Percentiles rank a stretch among this genome's conserved stretches.
phyloP scores from a whole-genome alignment of 2,329 filamentous ascomycete genomes.

The Nothophoma quercina region DNA sequence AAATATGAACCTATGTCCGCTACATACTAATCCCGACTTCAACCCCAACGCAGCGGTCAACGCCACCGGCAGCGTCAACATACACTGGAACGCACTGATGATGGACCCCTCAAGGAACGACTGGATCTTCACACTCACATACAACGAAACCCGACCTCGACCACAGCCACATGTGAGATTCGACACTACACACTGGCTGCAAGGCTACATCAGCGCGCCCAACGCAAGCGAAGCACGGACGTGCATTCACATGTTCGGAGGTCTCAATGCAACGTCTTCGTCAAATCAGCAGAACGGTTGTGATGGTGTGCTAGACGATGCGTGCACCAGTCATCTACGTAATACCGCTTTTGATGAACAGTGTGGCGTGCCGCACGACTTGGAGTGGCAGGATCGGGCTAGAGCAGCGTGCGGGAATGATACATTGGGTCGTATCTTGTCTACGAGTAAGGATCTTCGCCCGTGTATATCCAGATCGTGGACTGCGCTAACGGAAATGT shows the following conservation, averaged over 20 bases:
- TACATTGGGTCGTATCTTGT: not conserved
- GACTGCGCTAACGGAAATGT: not conserved
- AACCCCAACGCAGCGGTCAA: slow-evolving; percentile 4
- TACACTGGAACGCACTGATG: slow-evolving; percentile 18
- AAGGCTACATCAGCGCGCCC: slow-evolving; percentile 4
- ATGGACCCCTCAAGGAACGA: slow-evolving; percentile 16
- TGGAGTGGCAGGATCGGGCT: too few relatives aligned
- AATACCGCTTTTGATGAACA: not conserved
- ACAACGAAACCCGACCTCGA: slow-evolving; percentile 4
- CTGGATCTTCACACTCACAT: slow-evolving; percentile 12
- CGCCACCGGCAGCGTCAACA: slow-evolving; percentile 10
- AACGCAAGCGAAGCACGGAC: slow-evolving; percentile 2
- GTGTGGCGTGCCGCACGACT: too few relatives aligned
- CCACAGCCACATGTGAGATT: not conserved
- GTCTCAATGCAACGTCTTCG: slow-evolving; percentile 6
- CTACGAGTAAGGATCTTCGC: not conserved
- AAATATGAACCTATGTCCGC: not conserved
- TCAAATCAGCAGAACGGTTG: slow-evolving; percentile 5
- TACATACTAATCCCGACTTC: too few relatives aligned
- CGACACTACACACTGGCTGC: not conserved
- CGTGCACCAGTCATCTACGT: not conserved
- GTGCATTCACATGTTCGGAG: slow-evolving; percentile 7
- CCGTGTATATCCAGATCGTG: too few relatives aligned
- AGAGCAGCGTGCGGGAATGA: not conserved
- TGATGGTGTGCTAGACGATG: slow-evolving; percentile 9